Evolutionary conservation across 179 eudicot species (phyloP).

Genomic region (Heliamphora pulchella): DNA sequence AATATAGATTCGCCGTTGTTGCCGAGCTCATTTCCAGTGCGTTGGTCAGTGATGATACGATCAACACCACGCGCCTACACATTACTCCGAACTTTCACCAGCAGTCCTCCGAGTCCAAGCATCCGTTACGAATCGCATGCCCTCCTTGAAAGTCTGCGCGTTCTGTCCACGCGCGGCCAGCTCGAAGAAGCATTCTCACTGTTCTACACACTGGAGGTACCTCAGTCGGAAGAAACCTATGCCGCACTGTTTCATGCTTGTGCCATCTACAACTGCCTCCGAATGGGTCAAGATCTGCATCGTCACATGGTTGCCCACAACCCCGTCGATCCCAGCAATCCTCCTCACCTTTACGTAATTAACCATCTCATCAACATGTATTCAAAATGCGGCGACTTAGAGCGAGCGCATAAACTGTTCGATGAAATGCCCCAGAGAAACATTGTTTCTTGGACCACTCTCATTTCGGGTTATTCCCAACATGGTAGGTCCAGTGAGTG

Average conservation of each 20-base stretch:
- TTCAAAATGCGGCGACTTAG: slow-evolving; percentile 33
- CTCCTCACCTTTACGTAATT: neutral
- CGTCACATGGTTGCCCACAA: slow-evolving; percentile 24
- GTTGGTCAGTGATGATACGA: slow-evolving; percentile 1
- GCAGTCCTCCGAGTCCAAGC: neutral
- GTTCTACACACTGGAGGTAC: slow-evolving; percentile 18
- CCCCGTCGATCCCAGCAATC: slow-evolving; percentile 12
- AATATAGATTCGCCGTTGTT: too few relatives aligned
- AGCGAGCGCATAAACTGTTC: slow-evolving; percentile 29
- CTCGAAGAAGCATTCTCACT: slow-evolving; percentile 24
- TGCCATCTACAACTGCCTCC: slow-evolving; percentile 23
- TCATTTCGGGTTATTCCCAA: slow-evolving; percentile 37
- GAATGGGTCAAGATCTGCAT: slow-evolving; percentile 28
- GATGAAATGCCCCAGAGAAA: slow-evolving; percentile 33
- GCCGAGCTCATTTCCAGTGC: neutral
- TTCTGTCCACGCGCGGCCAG: slow-evolving; percentile 21
- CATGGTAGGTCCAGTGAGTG: slow-evolving; percentile 17
- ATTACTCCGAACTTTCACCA: slow-evolving; percentile 5
- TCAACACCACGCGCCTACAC: slow-evolving; percentile 10
- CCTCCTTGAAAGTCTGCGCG: slow-evolving; percentile 6
- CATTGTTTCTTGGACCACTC: slow-evolving; percentile 36
- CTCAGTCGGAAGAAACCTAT: slow-evolving; percentile 21
- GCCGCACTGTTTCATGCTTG: slow-evolving; percentile 29
- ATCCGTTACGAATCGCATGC: neutral
- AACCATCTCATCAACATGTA: slow-evolving; percentile 37